Percentiles rank a stretch among this genome's conserved stretches.
Conservation (phyloP, 106 monocot species). For the Platanthera guangdongensis region DNA sequence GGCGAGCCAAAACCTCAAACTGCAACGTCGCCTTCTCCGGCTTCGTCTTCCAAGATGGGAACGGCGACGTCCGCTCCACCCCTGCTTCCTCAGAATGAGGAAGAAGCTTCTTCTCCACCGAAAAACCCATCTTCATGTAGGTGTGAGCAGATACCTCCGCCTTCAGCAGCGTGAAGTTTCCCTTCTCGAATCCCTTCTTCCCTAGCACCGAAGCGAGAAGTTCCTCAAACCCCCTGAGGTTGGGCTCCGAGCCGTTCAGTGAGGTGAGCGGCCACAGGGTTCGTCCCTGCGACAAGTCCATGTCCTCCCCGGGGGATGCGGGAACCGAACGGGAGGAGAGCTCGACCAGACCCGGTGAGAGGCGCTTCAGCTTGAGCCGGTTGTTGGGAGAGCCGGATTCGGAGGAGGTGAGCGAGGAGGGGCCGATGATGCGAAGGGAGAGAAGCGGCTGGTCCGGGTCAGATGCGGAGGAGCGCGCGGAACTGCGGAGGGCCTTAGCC, state of each 20-base stretch:
- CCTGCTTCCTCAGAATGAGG: no score
- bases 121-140: constrained; percentile 74
- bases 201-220: constrained; percentile 73
- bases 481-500: constrained; percentile 56
- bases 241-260: constrained; percentile 57
- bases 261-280: constrained; percentile 74
- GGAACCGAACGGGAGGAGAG: constrained; percentile 55
- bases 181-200: constrained; percentile 49
- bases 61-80: constrained; percentile 56
- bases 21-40: constrained; percentile 46
- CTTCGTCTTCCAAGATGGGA: constrained; percentile 60
- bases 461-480: constrained; percentile 27
- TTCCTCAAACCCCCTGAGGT: constrained; percentile 72
- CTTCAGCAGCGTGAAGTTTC: constrained; percentile 61
- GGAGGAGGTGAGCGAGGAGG: constrained; percentile 71
- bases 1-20: constrained; percentile 75
- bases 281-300: constrained; percentile 6
- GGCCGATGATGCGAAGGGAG: constrained; percentile 76
- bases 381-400: constrained; percentile 38
- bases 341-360: constrained; percentile 81
- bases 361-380: constrained; percentile 83
- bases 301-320: background rate
- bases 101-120: constrained; percentile 40
- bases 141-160: constrained; percentile 69
- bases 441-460: constrained; percentile 63